Conservation (phyloP, 306 rosid genomes). For the Citrullus mucosospermus region DNA sequence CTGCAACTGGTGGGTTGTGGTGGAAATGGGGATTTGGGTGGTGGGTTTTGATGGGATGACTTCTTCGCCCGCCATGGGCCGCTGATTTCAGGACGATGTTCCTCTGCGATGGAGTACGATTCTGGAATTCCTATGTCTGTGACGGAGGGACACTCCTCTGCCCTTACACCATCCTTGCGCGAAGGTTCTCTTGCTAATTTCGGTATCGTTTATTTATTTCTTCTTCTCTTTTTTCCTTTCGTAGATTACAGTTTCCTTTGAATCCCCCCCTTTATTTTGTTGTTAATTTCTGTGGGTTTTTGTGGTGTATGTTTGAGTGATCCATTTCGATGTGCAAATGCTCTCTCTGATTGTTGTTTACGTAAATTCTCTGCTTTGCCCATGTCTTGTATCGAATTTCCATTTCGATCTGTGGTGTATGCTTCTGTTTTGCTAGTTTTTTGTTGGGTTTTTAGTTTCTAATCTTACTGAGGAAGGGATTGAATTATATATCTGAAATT, state of each 20-base stretch:
- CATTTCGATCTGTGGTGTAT: slow-evolving; percentile 7
- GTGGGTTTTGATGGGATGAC: slow-evolving; percentile 18
- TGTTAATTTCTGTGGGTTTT: neutral
- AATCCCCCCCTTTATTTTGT: neutral
- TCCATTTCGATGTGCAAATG: neutral
- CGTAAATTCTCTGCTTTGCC: neutral
- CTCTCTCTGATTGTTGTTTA: neutral
- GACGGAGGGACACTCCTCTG: slow-evolving; percentile 33
- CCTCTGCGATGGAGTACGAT: slow-evolving; percentile 58
- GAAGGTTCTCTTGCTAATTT: slow-evolving; percentile 22
- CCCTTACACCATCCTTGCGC: slow-evolving; percentile 33
- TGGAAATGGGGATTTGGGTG: slow-evolving; percentile 27
- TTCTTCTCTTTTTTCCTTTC: neutral
- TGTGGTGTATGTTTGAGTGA: neutral
- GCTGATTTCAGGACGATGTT: slow-evolving; percentile 24
- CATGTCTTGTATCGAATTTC: neutral
- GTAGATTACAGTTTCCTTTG: neutral
- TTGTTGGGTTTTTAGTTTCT: neutral
- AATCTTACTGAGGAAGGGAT: neutral
- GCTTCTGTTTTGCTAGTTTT: neutral
- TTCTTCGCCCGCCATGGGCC: slow-evolving; percentile 8
- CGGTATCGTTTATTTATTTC: neutral
- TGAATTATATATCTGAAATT: neutral
- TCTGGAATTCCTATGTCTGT: slow-evolving; percentile 61
- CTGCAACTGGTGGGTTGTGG: neutral